A percentile compares a stretch with the other conserved stretches of the same genome.
Evolutionary conservation across 257 asterid species (phyloP).

Genomic region (Nicotiana sylvestris): DNA sequence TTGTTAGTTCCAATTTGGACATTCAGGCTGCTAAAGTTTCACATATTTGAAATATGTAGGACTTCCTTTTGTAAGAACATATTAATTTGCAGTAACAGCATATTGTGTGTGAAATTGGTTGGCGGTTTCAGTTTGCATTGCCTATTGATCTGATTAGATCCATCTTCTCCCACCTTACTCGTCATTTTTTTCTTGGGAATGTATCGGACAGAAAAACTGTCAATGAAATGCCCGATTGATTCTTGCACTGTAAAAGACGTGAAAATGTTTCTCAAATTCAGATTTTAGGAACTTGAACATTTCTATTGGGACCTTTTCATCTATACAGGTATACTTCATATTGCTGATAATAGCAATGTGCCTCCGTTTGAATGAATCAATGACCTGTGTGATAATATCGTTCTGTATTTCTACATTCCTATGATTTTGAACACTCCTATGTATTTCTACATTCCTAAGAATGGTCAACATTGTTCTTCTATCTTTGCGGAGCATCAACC

Average conservation of each 20-base stretch:
- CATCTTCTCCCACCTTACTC: background rate
- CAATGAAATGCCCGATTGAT: background rate
- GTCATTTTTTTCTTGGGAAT: background rate
- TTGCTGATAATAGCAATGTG: background rate
- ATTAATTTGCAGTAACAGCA: background rate
- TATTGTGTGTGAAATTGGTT: background rate
- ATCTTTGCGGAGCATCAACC: conserved; percentile 52
- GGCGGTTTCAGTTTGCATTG: background rate
- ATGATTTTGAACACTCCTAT: background rate
- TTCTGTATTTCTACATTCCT: background rate
- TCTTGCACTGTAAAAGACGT: background rate
- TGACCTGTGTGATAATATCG: background rate
- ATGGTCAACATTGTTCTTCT: conserved; percentile 12
- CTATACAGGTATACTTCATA: background rate
- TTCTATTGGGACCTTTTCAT: background rate
- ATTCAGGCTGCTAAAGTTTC: background rate
- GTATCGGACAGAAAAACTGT: background rate
- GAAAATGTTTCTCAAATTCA: background rate
- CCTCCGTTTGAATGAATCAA: conserved; percentile 1
- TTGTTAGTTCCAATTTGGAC: background rate
- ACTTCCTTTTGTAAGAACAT: background rate
- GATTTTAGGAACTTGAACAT: background rate
- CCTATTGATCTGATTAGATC: background rate
- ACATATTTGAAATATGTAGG: background rate
- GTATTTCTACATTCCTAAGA: background rate